phyloP scores from a whole-genome alignment of 768 basidiomycete species.

The Macrolepiota fuliginosa region DNA sequence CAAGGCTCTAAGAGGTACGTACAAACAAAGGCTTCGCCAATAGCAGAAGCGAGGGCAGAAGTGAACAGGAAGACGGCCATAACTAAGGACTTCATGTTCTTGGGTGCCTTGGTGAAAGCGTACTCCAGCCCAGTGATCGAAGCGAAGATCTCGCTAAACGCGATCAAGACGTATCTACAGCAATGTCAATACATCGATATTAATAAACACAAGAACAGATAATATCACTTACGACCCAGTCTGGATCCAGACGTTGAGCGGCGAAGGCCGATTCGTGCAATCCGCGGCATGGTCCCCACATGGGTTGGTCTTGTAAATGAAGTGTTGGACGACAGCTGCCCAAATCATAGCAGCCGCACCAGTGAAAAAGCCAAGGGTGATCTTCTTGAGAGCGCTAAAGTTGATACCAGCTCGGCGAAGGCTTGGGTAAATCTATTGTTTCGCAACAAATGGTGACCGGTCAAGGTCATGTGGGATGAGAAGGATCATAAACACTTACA shows the following conservation, averaged over 20 bases:
- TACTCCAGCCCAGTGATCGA: conserved; percentile 84
- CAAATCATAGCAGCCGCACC: conserved; percentile 63
- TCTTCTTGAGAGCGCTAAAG: conserved; percentile 59
- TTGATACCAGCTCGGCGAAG: conserved; percentile 49
- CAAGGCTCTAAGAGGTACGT: conserved; percentile 22
- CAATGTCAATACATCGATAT: not conserved
- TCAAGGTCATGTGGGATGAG: too few relatives aligned
- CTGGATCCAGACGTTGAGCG: conserved; percentile 76
- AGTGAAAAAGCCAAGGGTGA: conserved; percentile 54
- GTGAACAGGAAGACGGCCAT: conserved; percentile 68
- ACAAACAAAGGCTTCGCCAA: conserved; percentile 75
- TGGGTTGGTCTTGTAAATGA: conserved; percentile 67
- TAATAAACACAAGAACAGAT: not conserved
- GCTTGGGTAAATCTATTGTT: conserved; percentile 53
- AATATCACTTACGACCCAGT: conserved; percentile 53
- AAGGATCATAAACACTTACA: conserved; percentile 24
- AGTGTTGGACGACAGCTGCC: conserved; percentile 73
- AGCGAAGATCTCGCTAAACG: conserved; percentile 74
- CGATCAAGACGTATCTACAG: conserved; percentile 60
- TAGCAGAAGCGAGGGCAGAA: conserved; percentile 54
- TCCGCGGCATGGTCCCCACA: conserved; percentile 52
- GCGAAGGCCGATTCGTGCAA: conserved; percentile 52
- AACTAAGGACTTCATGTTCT: conserved; percentile 84
- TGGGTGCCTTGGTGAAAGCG: conserved; percentile 87
- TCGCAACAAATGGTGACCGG: not conserved